phyloP scores from a whole-genome alignment of 2,329 filamentous ascomycete species.

The Aspergillus floridensis region DNA sequence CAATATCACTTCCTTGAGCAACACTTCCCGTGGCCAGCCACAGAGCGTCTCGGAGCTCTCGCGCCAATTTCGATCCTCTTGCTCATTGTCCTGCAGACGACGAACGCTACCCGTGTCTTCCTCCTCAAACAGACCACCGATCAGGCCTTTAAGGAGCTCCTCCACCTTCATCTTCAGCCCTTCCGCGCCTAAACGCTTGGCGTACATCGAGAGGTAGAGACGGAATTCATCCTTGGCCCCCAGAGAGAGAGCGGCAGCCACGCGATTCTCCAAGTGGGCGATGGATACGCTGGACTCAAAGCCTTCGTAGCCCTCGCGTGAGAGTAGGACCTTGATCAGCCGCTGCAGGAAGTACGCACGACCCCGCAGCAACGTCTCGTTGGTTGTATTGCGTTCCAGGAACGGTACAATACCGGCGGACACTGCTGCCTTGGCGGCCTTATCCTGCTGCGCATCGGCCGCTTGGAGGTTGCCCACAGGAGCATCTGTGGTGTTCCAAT shows the following conservation, averaged over 20 bases:
- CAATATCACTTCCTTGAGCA: constrained; percentile 86
- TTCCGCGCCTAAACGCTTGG: constrained; percentile 89
- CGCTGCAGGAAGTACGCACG: constrained; percentile 87
- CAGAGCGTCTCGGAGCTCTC: constrained; percentile 68
- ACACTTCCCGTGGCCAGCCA: constrained; percentile 83
- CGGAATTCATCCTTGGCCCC: constrained; percentile 89
- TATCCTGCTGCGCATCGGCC: constrained; percentile 61
- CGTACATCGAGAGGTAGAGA: constrained; percentile 96
- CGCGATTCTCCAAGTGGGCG: constrained; percentile 89
- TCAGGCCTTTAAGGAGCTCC: constrained; percentile 77
- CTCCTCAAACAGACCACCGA: constrained; percentile 66
- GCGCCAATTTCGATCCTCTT: constrained; percentile 46
- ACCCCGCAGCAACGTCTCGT: constrained; percentile 85
- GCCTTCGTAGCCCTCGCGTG: constrained; percentile 84
- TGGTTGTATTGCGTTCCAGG: constrained; percentile 91
- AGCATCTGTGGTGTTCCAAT: constrained; percentile 97
- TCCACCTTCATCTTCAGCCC: constrained; percentile 85
- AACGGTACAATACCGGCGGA: constrained; percentile 92
- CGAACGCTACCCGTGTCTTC: constrained; percentile 47
- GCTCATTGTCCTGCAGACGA: constrained; percentile 28
- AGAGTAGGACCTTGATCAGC: constrained; percentile 83
- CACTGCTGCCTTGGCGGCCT: constrained; percentile 55
- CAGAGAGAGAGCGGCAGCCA: constrained; percentile 82
- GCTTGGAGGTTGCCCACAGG: constrained; percentile 78
- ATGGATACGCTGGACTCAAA: constrained; percentile 91